A percentile compares a stretch with the other conserved stretches of the same genome.
Conservation (phyloP, 345 rosid genomes). For the Corchorus capsularis region DNA sequence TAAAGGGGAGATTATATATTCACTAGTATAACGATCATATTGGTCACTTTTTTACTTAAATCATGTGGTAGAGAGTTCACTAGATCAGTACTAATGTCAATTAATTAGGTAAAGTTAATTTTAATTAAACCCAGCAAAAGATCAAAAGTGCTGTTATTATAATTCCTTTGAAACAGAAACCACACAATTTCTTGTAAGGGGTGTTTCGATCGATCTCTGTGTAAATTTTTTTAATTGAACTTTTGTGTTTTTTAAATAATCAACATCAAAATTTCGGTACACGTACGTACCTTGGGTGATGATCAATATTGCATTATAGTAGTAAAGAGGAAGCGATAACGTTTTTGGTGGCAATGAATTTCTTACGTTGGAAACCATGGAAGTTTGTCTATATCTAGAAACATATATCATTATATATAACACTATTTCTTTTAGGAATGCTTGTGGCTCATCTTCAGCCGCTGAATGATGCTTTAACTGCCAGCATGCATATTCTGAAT, state of each 20-base stretch:
- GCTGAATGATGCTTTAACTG: neutral
- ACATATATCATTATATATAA: neutral
- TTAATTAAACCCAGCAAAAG: neutral
- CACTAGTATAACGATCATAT: no score
- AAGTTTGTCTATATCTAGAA: neutral
- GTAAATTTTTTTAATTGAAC: no score
- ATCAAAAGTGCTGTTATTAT: neutral
- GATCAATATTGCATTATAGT: neutral
- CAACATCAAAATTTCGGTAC: neutral
- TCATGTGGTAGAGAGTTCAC: neutral
- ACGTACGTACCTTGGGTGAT: neutral
- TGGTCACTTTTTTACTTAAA: no score
- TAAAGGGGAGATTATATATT: no score
- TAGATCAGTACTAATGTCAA: neutral
- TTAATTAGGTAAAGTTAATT: neutral
- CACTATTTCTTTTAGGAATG: no score
- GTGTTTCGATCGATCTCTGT: neutral
- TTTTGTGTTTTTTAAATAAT: neutral
- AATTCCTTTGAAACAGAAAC: no score
- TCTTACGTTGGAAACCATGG: constrained; percentile 24
- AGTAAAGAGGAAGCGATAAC: neutral
- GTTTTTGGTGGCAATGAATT: neutral
- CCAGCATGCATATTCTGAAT: no score
- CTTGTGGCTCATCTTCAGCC: neutral
- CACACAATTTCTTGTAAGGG: neutral